phyloP scores from a whole-genome alignment of 495 filamentous ascomycete species.

The Lichina pygmaea region DNA sequence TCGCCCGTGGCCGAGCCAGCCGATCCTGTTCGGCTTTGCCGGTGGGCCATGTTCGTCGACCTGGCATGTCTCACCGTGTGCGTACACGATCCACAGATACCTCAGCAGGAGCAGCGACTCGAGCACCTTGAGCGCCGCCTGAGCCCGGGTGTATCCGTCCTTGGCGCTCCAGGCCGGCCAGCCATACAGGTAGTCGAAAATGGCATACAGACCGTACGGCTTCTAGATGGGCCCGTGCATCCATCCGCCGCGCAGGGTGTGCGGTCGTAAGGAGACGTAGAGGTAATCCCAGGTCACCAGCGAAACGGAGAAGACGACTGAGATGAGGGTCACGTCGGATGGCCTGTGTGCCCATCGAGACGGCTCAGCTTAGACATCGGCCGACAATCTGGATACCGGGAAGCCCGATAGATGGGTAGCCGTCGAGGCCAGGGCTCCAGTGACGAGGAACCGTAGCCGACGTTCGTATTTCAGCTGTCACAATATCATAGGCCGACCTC shows the following conservation, averaged over 20 bases:
- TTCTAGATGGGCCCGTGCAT: constrained; percentile 50
- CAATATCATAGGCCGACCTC: too few relatives aligned
- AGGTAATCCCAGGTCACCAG: constrained; percentile 60
- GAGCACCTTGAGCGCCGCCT: constrained; percentile 42
- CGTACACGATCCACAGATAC: constrained; percentile 37
- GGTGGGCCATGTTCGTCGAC: constrained; percentile 2
- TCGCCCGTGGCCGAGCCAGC: constrained; percentile 21
- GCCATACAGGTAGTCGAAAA: constrained; percentile 64
- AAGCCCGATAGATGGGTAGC: too few relatives aligned
- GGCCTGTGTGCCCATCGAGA: background rate
- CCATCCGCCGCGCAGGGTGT: constrained; percentile 55
- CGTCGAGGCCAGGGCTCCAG: too few relatives aligned
- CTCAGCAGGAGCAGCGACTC: constrained; percentile 44
- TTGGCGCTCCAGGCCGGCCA: constrained; percentile 42
- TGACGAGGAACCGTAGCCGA: too few relatives aligned
- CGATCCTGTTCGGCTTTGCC: constrained; percentile 10
- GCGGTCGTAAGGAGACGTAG: constrained; percentile 62
- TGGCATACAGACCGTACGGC: constrained; percentile 62
- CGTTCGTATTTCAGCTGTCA: too few relatives aligned
- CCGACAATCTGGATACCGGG: too few relatives aligned
- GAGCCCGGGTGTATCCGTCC: constrained; percentile 61
- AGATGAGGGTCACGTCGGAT: constrained; percentile 23
- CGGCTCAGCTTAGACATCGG: too few relatives aligned
- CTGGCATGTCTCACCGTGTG: constrained; percentile 15
- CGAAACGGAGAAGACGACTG: constrained; percentile 56